Evolutionary conservation across 2,329 filamentous ascomycete genomes (phyloP), one percentile per base, ranked within the genome.

Genomic region (Epichloe uncinata): DNA sequence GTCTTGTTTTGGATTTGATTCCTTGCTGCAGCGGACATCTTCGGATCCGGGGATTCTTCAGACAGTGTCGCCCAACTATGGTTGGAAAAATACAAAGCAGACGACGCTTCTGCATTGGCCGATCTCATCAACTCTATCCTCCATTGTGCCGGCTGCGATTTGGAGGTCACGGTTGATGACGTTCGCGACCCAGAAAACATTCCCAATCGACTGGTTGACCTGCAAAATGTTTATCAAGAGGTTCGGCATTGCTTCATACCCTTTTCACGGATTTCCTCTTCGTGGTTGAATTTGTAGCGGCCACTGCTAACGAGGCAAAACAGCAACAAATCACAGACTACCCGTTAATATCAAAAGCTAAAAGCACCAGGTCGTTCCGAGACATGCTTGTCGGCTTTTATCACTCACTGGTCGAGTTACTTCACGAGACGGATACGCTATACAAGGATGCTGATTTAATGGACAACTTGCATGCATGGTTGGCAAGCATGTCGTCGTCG

Each of bases 171-270:
- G 9, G 77, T 79, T 38, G 82, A 93, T 62, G 89, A 97, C 63
- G 87, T 96, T 55, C 81, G 84, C 56, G 91, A 98, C 63, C 81
- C 88, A 7, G 93, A 98, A 63, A 89, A 93, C 61, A 87, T 84
- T 45, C 80, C 86, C 16, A 82, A 81, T 60, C 82, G 82, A 61
- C 71, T 98, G 43, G 74, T 77, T 20, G 90, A 97, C 59, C 73
- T 98, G n/a, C 87, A 96, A 66, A 83, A 86, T 54, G 81, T 90
- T 54, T 95, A 90, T 62, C 84, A 93, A 65, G 81, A 85, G 63
- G 85, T 87, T 65, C 60, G 76, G 20, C 13, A 20, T n/a, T 16
- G 37, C 37, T 38, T 16, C 15, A 38, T 45, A 8, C 12, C 11
- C 11, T 6, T 5, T 2, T 4, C 42, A 22, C 13, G 41, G 5